These are phyloP conservation scores for Wallacemonas sp. DNA, from an alignment of 208 protist species.

Conservation along the genomic window DNA sequence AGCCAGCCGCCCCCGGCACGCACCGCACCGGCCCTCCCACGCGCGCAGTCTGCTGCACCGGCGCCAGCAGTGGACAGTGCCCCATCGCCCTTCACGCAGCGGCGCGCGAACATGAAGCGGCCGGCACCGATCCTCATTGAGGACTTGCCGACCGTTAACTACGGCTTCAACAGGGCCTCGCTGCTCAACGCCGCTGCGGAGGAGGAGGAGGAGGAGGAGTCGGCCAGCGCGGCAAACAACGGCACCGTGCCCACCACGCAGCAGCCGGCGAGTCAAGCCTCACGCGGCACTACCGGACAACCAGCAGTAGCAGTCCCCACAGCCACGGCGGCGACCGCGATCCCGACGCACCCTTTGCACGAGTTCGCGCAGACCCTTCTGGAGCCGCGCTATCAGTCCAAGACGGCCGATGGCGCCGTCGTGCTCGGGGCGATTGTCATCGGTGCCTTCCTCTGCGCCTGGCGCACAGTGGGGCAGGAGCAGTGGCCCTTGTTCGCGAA, in stretches of 20 bases:
- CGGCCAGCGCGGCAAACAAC: not conserved
- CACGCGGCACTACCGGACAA: too few species aligned
- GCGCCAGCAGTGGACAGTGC: not conserved
- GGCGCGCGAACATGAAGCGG: conserved; percentile 5
- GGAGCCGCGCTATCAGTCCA: conserved; percentile 1
- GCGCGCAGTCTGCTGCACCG: not conserved
- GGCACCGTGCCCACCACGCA: too few species aligned
- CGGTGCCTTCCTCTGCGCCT: conserved; percentile 68
- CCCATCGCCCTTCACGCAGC: not conserved
- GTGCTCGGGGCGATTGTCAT: conserved; percentile 18
- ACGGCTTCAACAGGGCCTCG: not conserved
- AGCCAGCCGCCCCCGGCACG: not conserved
- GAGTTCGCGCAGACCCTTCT: conserved; percentile 2
- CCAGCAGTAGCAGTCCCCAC: too few species aligned
- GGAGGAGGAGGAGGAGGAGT: not conserved
- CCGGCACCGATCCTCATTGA: conserved; percentile 10
- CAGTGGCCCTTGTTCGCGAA: not conserved
- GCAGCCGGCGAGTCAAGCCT: too few species aligned
- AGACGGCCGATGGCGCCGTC: conserved; percentile 1
- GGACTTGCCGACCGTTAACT: conserved; percentile 5
- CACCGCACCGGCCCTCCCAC: conserved; percentile 3
- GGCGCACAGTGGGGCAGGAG: conserved; percentile 31
- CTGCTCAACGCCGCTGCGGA: not conserved
- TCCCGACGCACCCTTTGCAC: too few species aligned
- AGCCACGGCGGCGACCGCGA: too few species aligned